Base-by-base conservation (phyloP, 1,284 basidiomycete genomes). In the Ustilago nuda region DNA sequence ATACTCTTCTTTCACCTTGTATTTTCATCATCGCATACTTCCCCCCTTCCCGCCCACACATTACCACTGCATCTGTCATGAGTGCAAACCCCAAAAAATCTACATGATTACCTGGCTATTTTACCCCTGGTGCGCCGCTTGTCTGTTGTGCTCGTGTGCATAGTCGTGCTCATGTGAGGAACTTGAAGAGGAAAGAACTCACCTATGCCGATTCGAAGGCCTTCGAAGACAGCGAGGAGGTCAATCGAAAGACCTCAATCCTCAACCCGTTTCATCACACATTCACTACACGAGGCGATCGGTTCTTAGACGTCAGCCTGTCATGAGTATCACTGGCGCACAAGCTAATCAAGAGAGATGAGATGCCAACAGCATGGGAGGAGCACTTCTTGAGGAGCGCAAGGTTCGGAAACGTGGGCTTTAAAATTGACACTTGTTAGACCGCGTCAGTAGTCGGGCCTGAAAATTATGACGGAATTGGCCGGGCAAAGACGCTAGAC, bases 21-120 rank as follows among this genome's bases (percentile, higher is more conserved):
- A 58, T 57, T 69, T 56, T 58, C 57, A 46, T 59, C 65, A 61
- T 66, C 66, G 64, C 58, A 66, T 65, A 30, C 60, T 60, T 50
- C 61, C 58, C 51, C 54, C 17, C 59, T 58, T 56, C 50, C 66
- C 36, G 23, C 23, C 55, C 48, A 45, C 43, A 56, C 58, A 59
- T 41, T 8, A 35, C 17, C 57, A 56, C 52, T 74, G 70, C 70
- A 72, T 72, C 65, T 66, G 61, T 60, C 45, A 55, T 65, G 69
- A 60, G 35, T 68, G 65, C 71, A 68, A 53, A 58, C 65, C 63
- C 65, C 62, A 61, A 73, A 72, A 67, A 70, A 70, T 72, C 70
- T 60, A 72, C 51, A 63, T 52, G 70, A 67, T 72, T 72, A 72
- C 70, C 70, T 72, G 65, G 65, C 65, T 67, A 60, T 55, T 55